These are phyloP conservation scores for Lipomyces japonicus DNA, from an alignment of 805 yeast genomes.

Conservation along the genomic window DNA sequence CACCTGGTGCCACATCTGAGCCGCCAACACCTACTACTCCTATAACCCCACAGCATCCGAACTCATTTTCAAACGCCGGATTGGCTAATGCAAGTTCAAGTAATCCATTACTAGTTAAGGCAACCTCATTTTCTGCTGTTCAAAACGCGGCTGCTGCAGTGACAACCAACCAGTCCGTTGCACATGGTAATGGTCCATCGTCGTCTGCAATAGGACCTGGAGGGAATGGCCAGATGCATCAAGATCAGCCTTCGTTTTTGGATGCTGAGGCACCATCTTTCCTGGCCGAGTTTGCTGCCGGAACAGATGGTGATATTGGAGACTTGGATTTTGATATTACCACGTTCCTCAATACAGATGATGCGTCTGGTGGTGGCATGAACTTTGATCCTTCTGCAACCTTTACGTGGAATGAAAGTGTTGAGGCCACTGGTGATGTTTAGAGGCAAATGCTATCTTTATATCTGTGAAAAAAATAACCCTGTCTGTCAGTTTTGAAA, in stretches of 20 bases:
- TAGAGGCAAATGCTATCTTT: background rate
- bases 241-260: slow-evolving; percentile 15
- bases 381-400: slow-evolving; percentile 23
- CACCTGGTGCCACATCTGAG: slow-evolving; percentile 27
- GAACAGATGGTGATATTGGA: slow-evolving; percentile 17
- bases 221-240: background rate
- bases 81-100: background rate
- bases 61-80: slow-evolving; percentile 15
- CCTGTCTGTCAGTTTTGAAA: background rate
- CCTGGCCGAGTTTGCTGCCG: slow-evolving; percentile 18
- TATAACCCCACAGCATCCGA: slow-evolving; percentile 28
- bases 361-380: slow-evolving; percentile 20
- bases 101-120: slow-evolving; percentile 19
- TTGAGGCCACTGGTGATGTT: slow-evolving; percentile 30
- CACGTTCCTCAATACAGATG: slow-evolving; percentile 28
- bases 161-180: background rate
- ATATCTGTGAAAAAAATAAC: background rate
- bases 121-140: slow-evolving; percentile 18
- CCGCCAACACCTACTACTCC: slow-evolving; percentile 31
- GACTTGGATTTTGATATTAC: slow-evolving; percentile 29
- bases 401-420: slow-evolving; percentile 30
- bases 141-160: slow-evolving; percentile 16
- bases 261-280: slow-evolving; percentile 25
- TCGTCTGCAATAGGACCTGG: background rate
- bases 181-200: background rate